A percentile compares a stretch with the other conserved stretches of the same genome.
Conservation (phyloP, 2,329 filamentous ascomycete genomes). For the Alternaria sp. region DNA sequence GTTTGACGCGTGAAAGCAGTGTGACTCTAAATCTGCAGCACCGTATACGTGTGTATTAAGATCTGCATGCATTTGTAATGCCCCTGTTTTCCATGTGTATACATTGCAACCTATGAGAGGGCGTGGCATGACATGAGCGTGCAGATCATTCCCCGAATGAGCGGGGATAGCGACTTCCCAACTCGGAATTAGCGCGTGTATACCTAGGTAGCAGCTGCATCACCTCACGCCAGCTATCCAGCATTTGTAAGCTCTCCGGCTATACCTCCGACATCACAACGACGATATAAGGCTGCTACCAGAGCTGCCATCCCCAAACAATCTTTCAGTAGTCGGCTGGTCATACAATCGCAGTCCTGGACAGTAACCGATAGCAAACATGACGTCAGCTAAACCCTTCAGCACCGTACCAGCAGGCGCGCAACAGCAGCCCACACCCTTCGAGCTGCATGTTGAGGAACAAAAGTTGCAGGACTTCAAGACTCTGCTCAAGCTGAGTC, state of each 20-base stretch:
- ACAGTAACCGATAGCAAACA: not conserved
- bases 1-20: not conserved
- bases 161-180: not conserved
- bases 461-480: constrained; percentile 40
- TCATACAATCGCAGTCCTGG: not conserved
- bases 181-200: not conserved
- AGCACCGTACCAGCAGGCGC: constrained; percentile 19
- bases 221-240: not conserved
- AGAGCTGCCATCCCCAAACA: not conserved
- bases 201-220: not conserved
- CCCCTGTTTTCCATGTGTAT: not conserved
- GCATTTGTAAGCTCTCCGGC: constrained; percentile 9
- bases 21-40: not conserved
- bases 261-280: not conserved
- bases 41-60: not conserved
- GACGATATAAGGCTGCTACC: not conserved
- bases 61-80: not conserved
- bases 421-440: constrained; percentile 25
- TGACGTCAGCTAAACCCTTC: constrained; percentile 26
- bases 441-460: constrained; percentile 35
- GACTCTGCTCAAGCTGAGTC: constrained; percentile 33
- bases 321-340: too few species aligned
- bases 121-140: not conserved
- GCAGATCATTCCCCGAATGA: constrained; percentile 1
- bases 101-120: not conserved